These are phyloP conservation scores for Leccinum truebloodii DNA, from an alignment of 768 basidiomycete species.

Conservation along the genomic window DNA sequence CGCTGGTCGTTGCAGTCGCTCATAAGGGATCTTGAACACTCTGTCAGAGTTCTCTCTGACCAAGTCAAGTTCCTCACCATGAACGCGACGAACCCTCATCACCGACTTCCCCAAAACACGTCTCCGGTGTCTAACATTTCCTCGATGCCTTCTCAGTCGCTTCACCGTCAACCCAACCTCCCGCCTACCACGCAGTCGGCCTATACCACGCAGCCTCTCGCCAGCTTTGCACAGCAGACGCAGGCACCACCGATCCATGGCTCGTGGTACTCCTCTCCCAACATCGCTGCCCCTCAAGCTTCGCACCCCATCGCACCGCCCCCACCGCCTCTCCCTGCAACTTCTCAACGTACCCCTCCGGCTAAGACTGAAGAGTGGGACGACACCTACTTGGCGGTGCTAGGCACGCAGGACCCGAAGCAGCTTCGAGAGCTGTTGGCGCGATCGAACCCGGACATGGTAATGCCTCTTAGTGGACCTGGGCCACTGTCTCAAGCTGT, in stretches of 20 bases:
- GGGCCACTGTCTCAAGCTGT: slow-evolving; percentile 82
- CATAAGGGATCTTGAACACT: slow-evolving; percentile 80
- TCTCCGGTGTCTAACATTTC: slow-evolving; percentile 35
- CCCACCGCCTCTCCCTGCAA: slow-evolving; percentile 40
- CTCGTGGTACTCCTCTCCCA: slow-evolving; percentile 58
- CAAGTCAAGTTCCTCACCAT: slow-evolving; percentile 79
- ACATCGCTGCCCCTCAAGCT: slow-evolving; percentile 78
- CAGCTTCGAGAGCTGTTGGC: slow-evolving; percentile 75
- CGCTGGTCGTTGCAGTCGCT: slow-evolving; percentile 46
- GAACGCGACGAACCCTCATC: slow-evolving; percentile 44
- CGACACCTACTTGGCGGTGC: slow-evolving; percentile 73
- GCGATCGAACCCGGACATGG: slow-evolving; percentile 73
- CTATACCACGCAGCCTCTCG: slow-evolving; percentile 35
- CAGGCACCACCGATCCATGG: slow-evolving; percentile 33
- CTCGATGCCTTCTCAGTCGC: slow-evolving; percentile 39
- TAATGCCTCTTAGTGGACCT: slow-evolving; percentile 74
- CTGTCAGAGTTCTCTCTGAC: slow-evolving; percentile 71
- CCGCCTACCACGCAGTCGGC: slow-evolving; percentile 39
- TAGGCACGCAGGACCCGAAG: slow-evolving; percentile 71
- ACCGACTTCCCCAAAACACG: slow-evolving; percentile 37
- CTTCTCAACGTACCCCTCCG: slow-evolving; percentile 54
- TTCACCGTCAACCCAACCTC: slow-evolving; percentile 36
- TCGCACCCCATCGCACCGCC: slow-evolving; percentile 78
- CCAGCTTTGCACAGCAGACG: slow-evolving; percentile 32
- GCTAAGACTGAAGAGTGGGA: slow-evolving; percentile 78